Base-by-base conservation (phyloP, 2,329 filamentous ascomycete species). In the Colletotrichum salicis region DNA sequence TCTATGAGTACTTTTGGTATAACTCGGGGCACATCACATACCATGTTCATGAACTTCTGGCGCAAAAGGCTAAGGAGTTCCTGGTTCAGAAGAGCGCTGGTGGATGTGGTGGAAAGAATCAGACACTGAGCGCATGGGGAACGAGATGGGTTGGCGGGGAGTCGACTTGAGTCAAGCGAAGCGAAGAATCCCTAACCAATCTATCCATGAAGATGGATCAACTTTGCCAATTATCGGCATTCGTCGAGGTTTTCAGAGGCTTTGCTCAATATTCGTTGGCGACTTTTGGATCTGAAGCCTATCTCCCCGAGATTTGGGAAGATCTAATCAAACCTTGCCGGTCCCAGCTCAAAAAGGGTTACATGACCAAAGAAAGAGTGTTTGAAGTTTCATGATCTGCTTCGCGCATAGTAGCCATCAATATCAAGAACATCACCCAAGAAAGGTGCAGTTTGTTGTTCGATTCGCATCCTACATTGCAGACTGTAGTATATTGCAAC, bases 1-100 rank as follows among this genome's bases (percentile, higher is more conserved):
- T 80, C 10, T 71, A 76, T 11, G 64, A 77, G 54, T 80, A 80
- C 41, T 80, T 80, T 52, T 81, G 79, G 78, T 79, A 77, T 65
- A 76, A 80, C 41, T 74, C 72, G 13, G 79, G 77, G 11, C 78
- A 81, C 48, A 76, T 67, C 5, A 60, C 69, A 1, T 60, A 71
- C 27, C 51, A 13, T 33, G 69, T 29, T 0, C 65, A 67, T 1
- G 24, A 64, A 2, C 15, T 31, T 2, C 12, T 71, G 4, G 69
- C 58, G 5, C 29, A 27, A 4, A 60, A 69, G 35, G 69, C 69
- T 5, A 27, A 71, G 1, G 58, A 64, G n/a, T 71, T 69, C 12
- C 24, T 71, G 13, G 10, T 48, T 6, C 31, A 31, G 22, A 63
- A 60, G 22, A 68, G 64, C 27, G 51, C 48, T 2, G 27, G 58